Evolutionary conservation across 352 stramenopile genomes (phyloP).

Genomic region (Phytophthora hibernalis): DNA sequence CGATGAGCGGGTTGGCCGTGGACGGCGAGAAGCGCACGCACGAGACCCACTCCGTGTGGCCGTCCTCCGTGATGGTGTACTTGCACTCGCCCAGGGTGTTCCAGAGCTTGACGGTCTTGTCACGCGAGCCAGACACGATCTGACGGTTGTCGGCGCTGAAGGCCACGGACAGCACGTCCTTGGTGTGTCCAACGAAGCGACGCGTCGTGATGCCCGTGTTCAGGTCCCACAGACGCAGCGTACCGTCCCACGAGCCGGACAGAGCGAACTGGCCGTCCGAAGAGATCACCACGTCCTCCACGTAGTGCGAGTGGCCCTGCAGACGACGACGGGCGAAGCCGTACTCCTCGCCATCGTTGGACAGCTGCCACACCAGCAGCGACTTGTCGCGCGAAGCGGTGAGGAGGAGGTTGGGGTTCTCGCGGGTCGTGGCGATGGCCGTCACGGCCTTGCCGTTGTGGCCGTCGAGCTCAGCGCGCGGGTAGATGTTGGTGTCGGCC

Average conservation of each 20-base stretch:
- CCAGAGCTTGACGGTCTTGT: slow-evolving; percentile 99
- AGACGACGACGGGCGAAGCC: slow-evolving; percentile 97
- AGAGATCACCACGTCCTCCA: slow-evolving; percentile 99
- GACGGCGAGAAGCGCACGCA: slow-evolving; percentile 99
- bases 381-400: slow-evolving; percentile 98
- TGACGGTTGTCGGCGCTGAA: slow-evolving; percentile 99
- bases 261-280: slow-evolving; percentile 99
- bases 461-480: slow-evolving; percentile 87
- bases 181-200: slow-evolving; percentile 99
- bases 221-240: slow-evolving; percentile 99
- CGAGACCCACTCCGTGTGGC: slow-evolving; percentile 99
- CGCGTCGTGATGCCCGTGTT: slow-evolving; percentile 98
- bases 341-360: slow-evolving; percentile 97
- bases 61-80: slow-evolving; percentile 98
- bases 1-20: slow-evolving; percentile 96
- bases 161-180: slow-evolving; percentile 99
- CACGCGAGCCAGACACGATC: slow-evolving; percentile 99
- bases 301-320: slow-evolving; percentile 99
- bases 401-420: slow-evolving; percentile 99
- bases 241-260: slow-evolving; percentile 99
- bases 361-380: slow-evolving; percentile 89
- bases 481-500: slow-evolving; percentile 88
- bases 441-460: slow-evolving; percentile 93
- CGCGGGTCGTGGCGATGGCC: slow-evolving; percentile 97
- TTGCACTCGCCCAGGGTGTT: slow-evolving; percentile 99